phyloP scores from a whole-genome alignment of 1,284 basidiomycete species.

The Leccinum ambiguum region DNA sequence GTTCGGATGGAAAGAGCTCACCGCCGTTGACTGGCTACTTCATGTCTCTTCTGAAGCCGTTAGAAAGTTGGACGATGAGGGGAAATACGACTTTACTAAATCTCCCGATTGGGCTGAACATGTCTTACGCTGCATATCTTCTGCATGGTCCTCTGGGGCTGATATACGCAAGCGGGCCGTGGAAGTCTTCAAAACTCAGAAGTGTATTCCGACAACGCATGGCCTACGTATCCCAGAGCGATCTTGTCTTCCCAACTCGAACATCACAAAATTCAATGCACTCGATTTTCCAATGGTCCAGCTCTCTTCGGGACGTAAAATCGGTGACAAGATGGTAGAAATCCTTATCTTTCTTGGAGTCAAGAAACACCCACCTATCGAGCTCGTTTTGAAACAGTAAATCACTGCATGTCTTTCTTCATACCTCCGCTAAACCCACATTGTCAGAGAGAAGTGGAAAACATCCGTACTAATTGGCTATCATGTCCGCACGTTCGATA shows the following conservation, averaged over 20 bases:
- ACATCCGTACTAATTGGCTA: conserved; percentile 76
- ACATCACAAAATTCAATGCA: background rate
- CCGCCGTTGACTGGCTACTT: no score
- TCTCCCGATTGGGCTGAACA: conserved; percentile 80
- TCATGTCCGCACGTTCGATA: conserved; percentile 70
- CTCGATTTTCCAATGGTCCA: conserved; percentile 64
- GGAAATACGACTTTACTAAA: conserved; percentile 60
- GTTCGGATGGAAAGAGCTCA: no score
- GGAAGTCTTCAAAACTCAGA: conserved; percentile 33
- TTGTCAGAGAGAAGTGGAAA: conserved; percentile 71
- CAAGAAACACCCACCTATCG: conserved; percentile 58
- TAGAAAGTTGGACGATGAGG: no score
- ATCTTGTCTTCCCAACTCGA: conserved; percentile 68
- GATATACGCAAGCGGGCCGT: conserved; percentile 34
- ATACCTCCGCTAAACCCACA: background rate
- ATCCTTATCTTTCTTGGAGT: conserved; percentile 78
- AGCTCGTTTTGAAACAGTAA: no score
- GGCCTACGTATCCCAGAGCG: conserved; percentile 74
- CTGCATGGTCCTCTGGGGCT: conserved; percentile 58
- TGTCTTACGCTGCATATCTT: conserved; percentile 66
- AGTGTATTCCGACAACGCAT: conserved; percentile 77
- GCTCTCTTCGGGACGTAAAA: conserved; percentile 54
- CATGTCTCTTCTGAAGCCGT: accelerated
- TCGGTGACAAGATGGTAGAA: conserved; percentile 50
- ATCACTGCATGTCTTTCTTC: background rate